phyloP scores from a whole-genome alignment of 139 green algal species.

The Limnomonas spitsbergensis region DNA sequence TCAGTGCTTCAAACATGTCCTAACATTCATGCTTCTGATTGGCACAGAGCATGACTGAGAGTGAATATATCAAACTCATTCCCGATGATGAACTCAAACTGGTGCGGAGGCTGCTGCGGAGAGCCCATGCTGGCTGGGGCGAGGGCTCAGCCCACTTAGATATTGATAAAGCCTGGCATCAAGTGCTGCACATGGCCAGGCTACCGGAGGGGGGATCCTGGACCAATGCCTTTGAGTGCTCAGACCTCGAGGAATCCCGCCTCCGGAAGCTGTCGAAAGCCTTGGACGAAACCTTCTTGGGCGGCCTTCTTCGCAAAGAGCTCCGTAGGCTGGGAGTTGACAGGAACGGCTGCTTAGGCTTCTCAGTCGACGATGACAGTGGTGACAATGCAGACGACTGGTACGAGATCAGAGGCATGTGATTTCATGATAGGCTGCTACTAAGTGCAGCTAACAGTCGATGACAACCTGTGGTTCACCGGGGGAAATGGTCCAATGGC shows the following conservation, averaged over 20 bases:
- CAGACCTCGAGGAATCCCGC: neutral
- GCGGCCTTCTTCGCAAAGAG: neutral
- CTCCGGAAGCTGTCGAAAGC: neutral
- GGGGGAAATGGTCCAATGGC: no score
- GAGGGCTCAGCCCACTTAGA: neutral
- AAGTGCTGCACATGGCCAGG: neutral
- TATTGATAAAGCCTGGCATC: conserved; percentile 8
- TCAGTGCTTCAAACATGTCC: no score
- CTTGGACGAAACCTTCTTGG: conserved; percentile 5
- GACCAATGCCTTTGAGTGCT: neutral
- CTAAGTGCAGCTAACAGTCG: neutral
- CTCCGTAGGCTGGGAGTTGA: neutral
- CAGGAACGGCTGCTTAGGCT: neutral
- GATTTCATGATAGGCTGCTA: neutral
- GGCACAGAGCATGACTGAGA: conserved; percentile 17
- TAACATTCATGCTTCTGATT: no score
- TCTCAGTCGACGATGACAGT: neutral
- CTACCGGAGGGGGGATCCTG: neutral
- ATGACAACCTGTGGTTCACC: no score
- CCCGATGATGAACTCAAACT: conserved; percentile 14
- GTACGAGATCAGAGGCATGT: neutral
- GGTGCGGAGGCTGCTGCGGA: neutral
- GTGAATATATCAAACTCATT: conserved; percentile 15
- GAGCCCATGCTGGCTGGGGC: neutral
- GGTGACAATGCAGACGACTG: no score